A percentile compares a stretch with the other conserved stretches of the same genome.
Evolutionary conservation across 169 alveolate genomes (phyloP).

Genomic region (Pseudocohnilembus persalinus): DNA sequence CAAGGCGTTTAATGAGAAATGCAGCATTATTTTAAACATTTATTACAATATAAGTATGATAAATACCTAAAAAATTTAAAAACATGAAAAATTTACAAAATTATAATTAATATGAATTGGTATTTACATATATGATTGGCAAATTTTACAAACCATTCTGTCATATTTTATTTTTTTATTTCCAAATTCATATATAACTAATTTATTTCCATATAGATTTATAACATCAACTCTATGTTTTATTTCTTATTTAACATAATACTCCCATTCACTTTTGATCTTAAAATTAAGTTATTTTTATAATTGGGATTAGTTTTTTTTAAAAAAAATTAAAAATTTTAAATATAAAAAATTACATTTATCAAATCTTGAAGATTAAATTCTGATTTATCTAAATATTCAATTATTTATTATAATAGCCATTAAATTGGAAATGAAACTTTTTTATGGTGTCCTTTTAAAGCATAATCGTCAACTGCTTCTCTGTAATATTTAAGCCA

Average conservation of each 20-base stretch:
- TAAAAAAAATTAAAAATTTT: background rate
- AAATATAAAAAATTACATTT: constrained; percentile 3
- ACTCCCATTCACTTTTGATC: constrained; percentile 12
- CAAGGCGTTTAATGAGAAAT: constrained; percentile 30
- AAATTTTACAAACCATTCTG: constrained; percentile 40
- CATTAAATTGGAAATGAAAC: constrained; percentile 52
- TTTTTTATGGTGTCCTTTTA: constrained; percentile 48
- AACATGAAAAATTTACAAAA: background rate
- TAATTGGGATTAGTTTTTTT: background rate
- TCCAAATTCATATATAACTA: constrained; percentile 24
- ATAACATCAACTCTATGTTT: background rate
- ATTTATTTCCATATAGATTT: constrained; percentile 14
- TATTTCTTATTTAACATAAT: constrained; percentile 3
- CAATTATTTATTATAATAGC: constrained; percentile 28
- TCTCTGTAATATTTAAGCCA: constrained; percentile 50
- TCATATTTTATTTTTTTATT: constrained; percentile 44
- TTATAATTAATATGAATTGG: no score
- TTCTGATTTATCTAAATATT: background rate
- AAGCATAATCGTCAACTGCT: constrained; percentile 43
- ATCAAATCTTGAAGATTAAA: background rate
- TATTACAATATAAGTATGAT: constrained; percentile 18
- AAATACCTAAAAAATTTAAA: background rate
- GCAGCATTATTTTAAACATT: constrained; percentile 42
- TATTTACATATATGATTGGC: constrained; percentile 31
- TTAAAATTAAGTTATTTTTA: background rate